Base-by-base conservation (phyloP, 2,329 filamentous ascomycete genomes). In the Chaetomiaceae sp. region DNA sequence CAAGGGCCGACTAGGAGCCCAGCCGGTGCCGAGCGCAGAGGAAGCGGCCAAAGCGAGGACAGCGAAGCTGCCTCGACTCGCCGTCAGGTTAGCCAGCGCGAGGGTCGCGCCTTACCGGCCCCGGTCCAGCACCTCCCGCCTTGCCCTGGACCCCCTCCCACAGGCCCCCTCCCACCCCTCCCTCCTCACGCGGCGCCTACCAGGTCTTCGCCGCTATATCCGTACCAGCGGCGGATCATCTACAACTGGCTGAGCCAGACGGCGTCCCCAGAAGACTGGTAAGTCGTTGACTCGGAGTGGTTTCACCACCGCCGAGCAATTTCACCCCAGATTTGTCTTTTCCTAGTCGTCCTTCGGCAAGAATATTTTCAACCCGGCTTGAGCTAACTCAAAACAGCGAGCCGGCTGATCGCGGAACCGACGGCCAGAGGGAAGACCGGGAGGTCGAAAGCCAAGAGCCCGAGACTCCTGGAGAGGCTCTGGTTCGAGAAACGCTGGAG, bases 251-350 rank as follows among this genome's bases (percentile, higher is more conserved):
- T 55, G 21, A 18, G 36, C 25, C 11, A 34, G 45, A 41, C 11
- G 4, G 53, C 48, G 10, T 20, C 30, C 21, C 53, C 53, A 4
- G 38, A 52, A 29, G 48, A 52, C n/a, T 52, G 43, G 53, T 46
- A 45, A 52, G 53, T 36, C 25, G n/a, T n/a, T n/a, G n/a, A n/a
- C n/a, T n/a, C n/a, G n/a, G n/a, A n/a, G n/a, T n/a, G n/a, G n/a
- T n/a, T n/a, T n/a, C n/a, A n/a, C n/a, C n/a, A n/a, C n/a, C n/a
- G n/a, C n/a, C n/a, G n/a, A n/a, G n/a, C n/a, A n/a, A n/a, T n/a
- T n/a, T n/a, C n/a, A n/a, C n/a, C n/a, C n/a, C n/a, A n/a, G 9
- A 9, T 8, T 36, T 7, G 4, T 20, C 2, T 3, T 18, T 7
- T 9, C 5, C n/a, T 46, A 33, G 10, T 10, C 30, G 1, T 30